Conservation (phyloP, 2,329 filamentous ascomycete genomes). For the Hysterium pulicare region DNA sequence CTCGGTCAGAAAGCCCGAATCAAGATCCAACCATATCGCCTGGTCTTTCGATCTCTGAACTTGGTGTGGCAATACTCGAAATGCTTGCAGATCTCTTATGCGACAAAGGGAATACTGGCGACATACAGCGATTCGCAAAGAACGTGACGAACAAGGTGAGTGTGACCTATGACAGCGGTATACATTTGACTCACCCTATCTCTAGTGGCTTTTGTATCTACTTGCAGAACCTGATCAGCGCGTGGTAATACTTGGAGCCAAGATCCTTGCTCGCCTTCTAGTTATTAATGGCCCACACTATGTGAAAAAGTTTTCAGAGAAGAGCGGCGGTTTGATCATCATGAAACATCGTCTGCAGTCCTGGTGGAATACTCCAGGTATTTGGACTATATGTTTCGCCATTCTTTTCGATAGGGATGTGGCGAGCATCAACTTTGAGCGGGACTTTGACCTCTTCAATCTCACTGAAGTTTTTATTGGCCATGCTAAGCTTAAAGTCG, state of each 20-base stretch:
- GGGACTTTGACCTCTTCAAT: conserved; percentile 69
- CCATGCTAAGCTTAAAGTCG: conserved; percentile 57
- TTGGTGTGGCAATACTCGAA: conserved; percentile 71
- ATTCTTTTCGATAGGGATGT: conserved; percentile 85
- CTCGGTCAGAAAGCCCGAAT: conserved; percentile 30
- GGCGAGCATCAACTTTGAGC: conserved; percentile 67
- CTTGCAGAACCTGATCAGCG: conserved; percentile 82
- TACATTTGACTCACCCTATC: conserved; percentile 16
- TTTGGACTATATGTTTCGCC: conserved; percentile 87
- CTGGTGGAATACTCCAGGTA: conserved; percentile 81
- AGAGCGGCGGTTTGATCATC: conserved; percentile 83
- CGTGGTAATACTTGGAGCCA: conserved; percentile 74
- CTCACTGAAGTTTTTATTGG: conserved; percentile 68
- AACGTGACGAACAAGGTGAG: conserved; percentile 91
- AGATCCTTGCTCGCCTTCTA: conserved; percentile 78
- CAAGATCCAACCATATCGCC: conserved; percentile 14
- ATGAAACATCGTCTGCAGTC: conserved; percentile 77
- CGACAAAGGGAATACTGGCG: conserved; percentile 62
- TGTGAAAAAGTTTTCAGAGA: conserved; percentile 78
- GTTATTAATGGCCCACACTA: conserved; percentile 79
- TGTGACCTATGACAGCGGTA: neutral
- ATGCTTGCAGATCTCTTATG: conserved; percentile 79
- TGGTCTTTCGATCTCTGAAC: conserved; percentile 58
- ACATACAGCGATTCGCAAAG: conserved; percentile 83
- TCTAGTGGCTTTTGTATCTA: conserved; percentile 84